Percentiles rank a stretch among this genome's conserved stretches.
Conservation (phyloP, 805 yeast species). For the Komagataella pseudopastoris region DNA sequence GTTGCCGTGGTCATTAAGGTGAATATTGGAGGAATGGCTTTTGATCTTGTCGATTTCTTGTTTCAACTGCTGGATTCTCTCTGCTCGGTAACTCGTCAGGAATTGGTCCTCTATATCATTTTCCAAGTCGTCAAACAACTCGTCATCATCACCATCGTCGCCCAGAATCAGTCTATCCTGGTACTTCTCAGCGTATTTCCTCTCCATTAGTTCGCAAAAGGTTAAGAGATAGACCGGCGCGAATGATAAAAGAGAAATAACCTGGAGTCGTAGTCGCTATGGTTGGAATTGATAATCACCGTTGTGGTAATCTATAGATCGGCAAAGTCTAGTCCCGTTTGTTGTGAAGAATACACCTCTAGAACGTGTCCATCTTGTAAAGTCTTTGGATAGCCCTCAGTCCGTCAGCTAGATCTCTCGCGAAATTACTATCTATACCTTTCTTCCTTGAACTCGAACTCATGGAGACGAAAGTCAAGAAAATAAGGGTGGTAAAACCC, state of each 20-base stretch:
- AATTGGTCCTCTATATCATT: conserved; percentile 19
- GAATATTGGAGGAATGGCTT: conserved; percentile 14
- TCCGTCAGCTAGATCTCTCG: neutral
- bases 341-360: neutral
- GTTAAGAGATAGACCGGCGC: neutral
- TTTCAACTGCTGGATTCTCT: conserved; percentile 44
- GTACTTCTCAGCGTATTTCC: conserved; percentile 26
- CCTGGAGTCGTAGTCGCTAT: neutral
- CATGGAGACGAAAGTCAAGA: neutral
- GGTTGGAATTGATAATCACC: neutral
- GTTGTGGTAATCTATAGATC: neutral
- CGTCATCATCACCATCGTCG: conserved; percentile 22
- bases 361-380: neutral
- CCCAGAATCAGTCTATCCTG: conserved; percentile 20
- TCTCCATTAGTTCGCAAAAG: conserved; percentile 1
- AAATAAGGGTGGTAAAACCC: neutral
- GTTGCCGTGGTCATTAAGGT: conserved; percentile 23
- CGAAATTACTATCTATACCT: neutral
- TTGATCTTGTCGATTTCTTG: conserved; percentile 24
- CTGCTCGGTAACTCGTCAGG: conserved; percentile 42
- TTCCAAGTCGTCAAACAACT: conserved; percentile 37
- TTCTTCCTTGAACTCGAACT: neutral
- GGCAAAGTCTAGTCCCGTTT: neutral
- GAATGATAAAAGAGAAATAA: neutral
- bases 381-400: neutral